phyloP scores from a whole-genome alignment of 2,329 filamentous ascomycete genomes.

The Claviceps monticola region DNA sequence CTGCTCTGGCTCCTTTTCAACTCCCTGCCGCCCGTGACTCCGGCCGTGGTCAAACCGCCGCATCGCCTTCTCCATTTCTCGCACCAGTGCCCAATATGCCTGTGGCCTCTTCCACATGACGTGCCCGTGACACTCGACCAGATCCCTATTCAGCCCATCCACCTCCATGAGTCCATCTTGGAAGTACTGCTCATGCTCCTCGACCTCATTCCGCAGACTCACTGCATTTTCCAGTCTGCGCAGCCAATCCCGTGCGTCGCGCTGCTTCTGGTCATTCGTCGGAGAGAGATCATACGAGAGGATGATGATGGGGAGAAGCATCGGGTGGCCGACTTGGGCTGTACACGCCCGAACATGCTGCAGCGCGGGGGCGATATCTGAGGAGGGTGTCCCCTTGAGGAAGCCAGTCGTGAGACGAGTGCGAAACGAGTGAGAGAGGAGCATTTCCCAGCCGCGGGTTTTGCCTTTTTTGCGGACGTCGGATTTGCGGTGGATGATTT shows the following conservation, averaged over 20 bases:
- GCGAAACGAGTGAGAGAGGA: conserved; percentile 43
- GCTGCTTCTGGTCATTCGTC: conserved; percentile 46
- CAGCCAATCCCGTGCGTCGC: conserved; percentile 48
- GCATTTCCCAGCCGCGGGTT: conserved; percentile 51
- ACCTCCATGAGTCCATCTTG: conserved; percentile 39
- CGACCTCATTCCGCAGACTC: conserved; percentile 45
- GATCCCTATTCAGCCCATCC: conserved; percentile 45
- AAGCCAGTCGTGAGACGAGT: conserved; percentile 44
- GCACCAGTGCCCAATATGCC: conserved; percentile 41
- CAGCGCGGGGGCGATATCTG: conserved; percentile 36
- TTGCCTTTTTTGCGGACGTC: conserved; percentile 50
- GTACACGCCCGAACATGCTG: conserved; percentile 35
- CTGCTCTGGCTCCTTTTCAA: no score
- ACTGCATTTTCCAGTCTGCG: conserved; percentile 47
- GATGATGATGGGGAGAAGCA: conserved; percentile 45
- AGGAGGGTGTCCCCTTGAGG: conserved; percentile 45
- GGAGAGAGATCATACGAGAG: conserved; percentile 43
- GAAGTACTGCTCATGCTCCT: conserved; percentile 40
- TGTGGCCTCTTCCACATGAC: conserved; percentile 50
- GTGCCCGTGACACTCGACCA: conserved; percentile 49
- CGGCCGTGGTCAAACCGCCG: conserved; percentile 21
- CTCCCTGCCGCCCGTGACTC: no score
- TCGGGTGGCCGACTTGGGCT: conserved; percentile 38
- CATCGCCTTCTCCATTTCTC: conserved; percentile 35
- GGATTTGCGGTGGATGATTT: conserved; percentile 52